Evolutionary conservation across 2,329 filamentous ascomycete genomes (phyloP).

Genomic region (Macrophomina phaseolina): DNA sequence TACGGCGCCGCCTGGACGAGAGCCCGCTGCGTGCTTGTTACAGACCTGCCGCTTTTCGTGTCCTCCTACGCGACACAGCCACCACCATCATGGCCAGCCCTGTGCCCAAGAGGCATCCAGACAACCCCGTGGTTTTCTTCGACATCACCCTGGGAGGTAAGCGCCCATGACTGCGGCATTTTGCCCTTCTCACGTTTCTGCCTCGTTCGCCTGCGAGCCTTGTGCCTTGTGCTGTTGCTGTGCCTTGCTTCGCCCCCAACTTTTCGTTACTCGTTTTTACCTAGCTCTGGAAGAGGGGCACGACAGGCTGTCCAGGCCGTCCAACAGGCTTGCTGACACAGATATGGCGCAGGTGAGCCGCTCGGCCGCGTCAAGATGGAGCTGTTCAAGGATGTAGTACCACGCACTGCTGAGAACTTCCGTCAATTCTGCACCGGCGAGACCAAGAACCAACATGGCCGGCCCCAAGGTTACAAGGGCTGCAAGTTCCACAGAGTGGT

Average conservation of each 20-base stretch:
- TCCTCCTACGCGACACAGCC: constrained; percentile 11
- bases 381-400: constrained; percentile 83
- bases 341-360: constrained; percentile 68
- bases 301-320: neutral
- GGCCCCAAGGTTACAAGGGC: constrained; percentile 91
- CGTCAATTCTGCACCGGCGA: constrained; percentile 97
- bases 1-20: neutral
- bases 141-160: constrained; percentile 79
- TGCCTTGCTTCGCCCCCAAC: constrained; percentile 18
- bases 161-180: constrained; percentile 36
- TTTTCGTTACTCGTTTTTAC: neutral
- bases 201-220: neutral
- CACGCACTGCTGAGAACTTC: constrained; percentile 94
- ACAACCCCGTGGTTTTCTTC: constrained; percentile 69
- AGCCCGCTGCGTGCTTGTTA: neutral
- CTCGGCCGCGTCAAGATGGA: constrained; percentile 89
- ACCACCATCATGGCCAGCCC: constrained; percentile 23
- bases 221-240: constrained; percentile 2
- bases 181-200: neutral
- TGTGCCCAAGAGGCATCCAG: constrained; percentile 22
- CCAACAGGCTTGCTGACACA: constrained; percentile 15
- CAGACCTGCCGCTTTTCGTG: constrained; percentile 22
- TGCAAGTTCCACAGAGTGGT: constrained; percentile 94
- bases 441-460: constrained; percentile 75
- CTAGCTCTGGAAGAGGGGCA: neutral